Base-by-base conservation (phyloP, 352 stramenopile species). In the Pythium phragmitis region DNA sequence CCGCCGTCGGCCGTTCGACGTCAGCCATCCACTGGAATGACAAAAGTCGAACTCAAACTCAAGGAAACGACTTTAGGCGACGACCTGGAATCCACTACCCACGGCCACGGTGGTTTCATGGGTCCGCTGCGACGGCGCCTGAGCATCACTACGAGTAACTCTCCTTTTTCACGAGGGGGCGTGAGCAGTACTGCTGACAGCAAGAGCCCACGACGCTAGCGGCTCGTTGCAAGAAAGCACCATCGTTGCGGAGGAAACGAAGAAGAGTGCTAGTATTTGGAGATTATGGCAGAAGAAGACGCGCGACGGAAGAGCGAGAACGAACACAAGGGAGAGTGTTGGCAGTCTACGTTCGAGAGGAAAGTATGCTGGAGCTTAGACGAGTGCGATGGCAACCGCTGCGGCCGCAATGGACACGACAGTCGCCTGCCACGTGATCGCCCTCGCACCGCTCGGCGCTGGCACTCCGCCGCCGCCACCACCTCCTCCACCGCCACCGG, bases 21-120 rank as follows among this genome's bases (percentile, higher is more conserved):
- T 2, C 51, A 49, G 30, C 21, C 46, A 7, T 60, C 57, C 7
- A 69, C 49, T 19, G 53, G 33, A n/a, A 87, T 78, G 73, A 76
- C 48, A 23, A 77, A 77, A 30, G 54, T 82, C 2, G 72, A 89
- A 52, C 68, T 89, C 4, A 89, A 80, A 34, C 53, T 89, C 14
- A 91, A 87, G 30, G 78, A 91, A 26, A 67, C 73, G 0, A 69
- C 77, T 37, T 67, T 88, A 11, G 75, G 74, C 49, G 79, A 84
- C 57, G 73, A 87, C 2, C 82, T 89, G 21, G 57, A 73, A 1
- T 7, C 9, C 12, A 53, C 21, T n/a, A n/a, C 43, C 17, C 6
- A 30, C 8, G 21, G 43, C 7, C 17, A 50, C 16, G 6, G 41
- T 7, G 19, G 47, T 4, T 63, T 56, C 19, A n/a, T 58, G 37